These are phyloP conservation scores for Aspergillus latus DNA, from an alignment of 2,329 filamentous ascomycete species.

Conservation along the genomic window DNA sequence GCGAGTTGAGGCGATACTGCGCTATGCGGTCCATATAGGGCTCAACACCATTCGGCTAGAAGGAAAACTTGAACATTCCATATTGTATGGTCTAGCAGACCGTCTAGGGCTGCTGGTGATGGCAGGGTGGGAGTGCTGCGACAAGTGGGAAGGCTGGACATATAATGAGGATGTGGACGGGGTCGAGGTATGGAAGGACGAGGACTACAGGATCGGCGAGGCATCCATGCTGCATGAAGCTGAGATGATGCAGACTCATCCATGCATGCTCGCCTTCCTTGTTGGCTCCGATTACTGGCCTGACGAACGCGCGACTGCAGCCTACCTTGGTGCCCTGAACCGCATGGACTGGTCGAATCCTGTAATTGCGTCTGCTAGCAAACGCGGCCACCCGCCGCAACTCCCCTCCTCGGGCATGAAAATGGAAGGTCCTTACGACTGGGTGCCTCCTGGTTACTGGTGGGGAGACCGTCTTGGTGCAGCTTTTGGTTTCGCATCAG, in stretches of 20 bases:
- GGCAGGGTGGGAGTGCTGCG: slow-evolving; percentile 66
- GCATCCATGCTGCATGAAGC: slow-evolving; percentile 61
- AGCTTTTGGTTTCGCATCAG: slow-evolving; percentile 64
- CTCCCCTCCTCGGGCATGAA: slow-evolving; percentile 62
- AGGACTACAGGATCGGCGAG: slow-evolving; percentile 58
- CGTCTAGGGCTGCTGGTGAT: slow-evolving; percentile 62
- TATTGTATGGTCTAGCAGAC: slow-evolving; percentile 61
- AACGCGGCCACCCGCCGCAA: slow-evolving; percentile 53
- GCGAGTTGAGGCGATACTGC: slow-evolving; percentile 52
- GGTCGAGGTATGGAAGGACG: slow-evolving; percentile 48
- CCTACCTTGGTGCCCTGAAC: slow-evolving; percentile 55
- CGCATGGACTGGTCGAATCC: slow-evolving; percentile 57
- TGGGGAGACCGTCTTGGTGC: slow-evolving; percentile 55
- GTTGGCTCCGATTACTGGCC: slow-evolving; percentile 66
- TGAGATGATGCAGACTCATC: slow-evolving; percentile 59
- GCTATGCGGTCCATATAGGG: slow-evolving; percentile 60
- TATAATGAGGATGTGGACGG: slow-evolving; percentile 58
- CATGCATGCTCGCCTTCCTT: slow-evolving; percentile 59
- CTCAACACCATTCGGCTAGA: slow-evolving; percentile 64
- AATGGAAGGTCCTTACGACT: slow-evolving; percentile 67
- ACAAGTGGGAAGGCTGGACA: slow-evolving; percentile 66
- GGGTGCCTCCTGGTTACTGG: slow-evolving; percentile 67
- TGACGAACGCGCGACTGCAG: slow-evolving; percentile 54
- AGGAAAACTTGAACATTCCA: slow-evolving; percentile 64
- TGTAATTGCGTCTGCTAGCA: slow-evolving; percentile 58